These are phyloP conservation scores for Petunia secreta DNA, from an alignment of 257 asterid genomes.

Conservation along the genomic window DNA sequence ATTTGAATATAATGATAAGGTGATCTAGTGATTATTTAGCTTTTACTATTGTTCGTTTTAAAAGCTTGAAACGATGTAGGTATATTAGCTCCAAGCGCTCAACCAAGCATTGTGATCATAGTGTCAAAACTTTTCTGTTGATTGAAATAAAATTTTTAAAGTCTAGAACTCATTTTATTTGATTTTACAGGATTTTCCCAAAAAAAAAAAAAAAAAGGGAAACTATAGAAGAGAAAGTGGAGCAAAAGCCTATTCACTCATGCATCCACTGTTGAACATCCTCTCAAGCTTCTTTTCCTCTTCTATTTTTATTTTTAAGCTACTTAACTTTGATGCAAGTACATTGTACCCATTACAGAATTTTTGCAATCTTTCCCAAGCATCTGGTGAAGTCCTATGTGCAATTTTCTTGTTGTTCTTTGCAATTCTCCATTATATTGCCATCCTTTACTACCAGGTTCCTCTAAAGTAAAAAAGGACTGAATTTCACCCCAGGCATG, in stretches of 20 bases:
- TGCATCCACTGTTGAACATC: not conserved
- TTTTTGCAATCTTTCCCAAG: not conserved
- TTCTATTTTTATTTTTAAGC: not conserved
- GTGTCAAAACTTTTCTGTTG: not conserved
- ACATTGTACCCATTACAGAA: not conserved
- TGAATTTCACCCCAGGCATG: not conserved
- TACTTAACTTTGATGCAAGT: not conserved
- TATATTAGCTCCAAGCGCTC: not conserved
- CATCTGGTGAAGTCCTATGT: not conserved
- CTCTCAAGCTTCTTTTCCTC: not conserved
- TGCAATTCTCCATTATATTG: not conserved
- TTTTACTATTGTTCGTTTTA: not conserved
- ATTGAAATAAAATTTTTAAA: not conserved
- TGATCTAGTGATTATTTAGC: not conserved
- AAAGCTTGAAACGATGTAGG: not conserved
- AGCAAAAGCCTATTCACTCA: not conserved
- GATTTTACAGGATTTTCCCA: not conserved
- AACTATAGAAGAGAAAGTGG: conserved; percentile 20
- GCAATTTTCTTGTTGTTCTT: not conserved
- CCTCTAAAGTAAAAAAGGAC: not conserved
- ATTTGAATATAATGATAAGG: not conserved
- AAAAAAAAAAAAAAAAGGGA: not conserved
- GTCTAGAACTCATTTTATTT: not conserved
- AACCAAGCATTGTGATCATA: not conserved
- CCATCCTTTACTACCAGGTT: not conserved